phyloP scores from a whole-genome alignment of 2,329 filamentous ascomycete genomes.

The Diaporthe citri region DNA sequence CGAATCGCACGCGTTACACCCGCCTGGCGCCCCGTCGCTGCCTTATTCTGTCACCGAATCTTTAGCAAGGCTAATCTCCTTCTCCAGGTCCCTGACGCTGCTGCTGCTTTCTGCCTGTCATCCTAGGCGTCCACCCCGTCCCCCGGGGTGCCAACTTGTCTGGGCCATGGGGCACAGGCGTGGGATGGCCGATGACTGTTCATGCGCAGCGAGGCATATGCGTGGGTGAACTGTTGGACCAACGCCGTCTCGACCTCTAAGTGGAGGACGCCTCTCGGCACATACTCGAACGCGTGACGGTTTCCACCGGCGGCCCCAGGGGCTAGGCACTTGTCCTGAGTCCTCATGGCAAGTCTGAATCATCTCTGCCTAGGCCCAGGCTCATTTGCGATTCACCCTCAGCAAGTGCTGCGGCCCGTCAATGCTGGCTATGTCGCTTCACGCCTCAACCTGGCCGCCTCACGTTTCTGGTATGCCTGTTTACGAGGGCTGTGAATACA shows the following conservation, averaged over 20 bases:
- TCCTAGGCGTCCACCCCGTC: not conserved
- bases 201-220: slow-evolving; percentile 28
- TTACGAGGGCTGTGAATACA: slow-evolving; percentile 10
- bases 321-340: not conserved
- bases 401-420: slow-evolving; percentile 15
- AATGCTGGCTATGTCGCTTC: slow-evolving; percentile 21
- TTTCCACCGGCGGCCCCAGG: not conserved
- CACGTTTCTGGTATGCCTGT: not conserved
- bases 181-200: slow-evolving; percentile 19
- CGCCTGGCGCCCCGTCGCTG: slow-evolving; percentile 17
- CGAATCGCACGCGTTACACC: slow-evolving; percentile 12
- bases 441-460: not conserved
- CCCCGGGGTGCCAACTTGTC: not conserved
- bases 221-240: not conserved
- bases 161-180: not conserved
- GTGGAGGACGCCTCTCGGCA: slow-evolving; percentile 10
- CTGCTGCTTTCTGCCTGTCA: slow-evolving; percentile 19
- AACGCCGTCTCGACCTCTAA: slow-evolving; percentile 6
- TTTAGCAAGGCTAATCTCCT: not conserved
- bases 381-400: slow-evolving; percentile 1
- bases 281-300: not conserved
- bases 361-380: slow-evolving; percentile 22
- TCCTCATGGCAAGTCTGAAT: slow-evolving; percentile 3
- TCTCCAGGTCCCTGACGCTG: not conserved
- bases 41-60: slow-evolving; percentile 23